phyloP scores from a whole-genome alignment of 371 early-diverging fungal genomes.

The Mucor lusitanicus region DNA sequence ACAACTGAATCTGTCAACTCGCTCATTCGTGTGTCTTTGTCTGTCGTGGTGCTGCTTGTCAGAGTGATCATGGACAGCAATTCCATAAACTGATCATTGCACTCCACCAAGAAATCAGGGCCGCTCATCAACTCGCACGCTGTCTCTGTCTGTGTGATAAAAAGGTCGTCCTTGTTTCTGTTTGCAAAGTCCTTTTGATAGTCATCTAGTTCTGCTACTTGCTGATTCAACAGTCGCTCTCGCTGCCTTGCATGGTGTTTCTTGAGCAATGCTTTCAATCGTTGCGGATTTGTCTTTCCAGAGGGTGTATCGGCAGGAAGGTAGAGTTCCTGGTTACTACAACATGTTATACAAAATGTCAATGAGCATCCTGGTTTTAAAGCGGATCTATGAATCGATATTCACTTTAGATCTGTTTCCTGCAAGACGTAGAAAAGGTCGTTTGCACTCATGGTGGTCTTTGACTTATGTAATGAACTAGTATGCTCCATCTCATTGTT shows the following conservation, averaged over 20 bases:
- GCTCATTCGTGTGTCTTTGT: neutral
- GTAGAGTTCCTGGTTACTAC: neutral
- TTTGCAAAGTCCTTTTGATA: conserved; percentile 8
- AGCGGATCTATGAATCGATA: neutral
- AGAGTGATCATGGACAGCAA: neutral
- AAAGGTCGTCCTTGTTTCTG: neutral
- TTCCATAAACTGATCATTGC: neutral
- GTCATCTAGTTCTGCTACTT: conserved; percentile 6
- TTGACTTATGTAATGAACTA: neutral
- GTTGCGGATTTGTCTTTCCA: neutral
- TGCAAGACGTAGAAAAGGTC: neutral
- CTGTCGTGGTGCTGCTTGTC: neutral
- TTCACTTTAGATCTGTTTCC: neutral
- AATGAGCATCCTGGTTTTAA: neutral
- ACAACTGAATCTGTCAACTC: neutral
- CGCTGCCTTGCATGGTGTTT: conserved; percentile 8
- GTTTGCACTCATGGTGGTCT: neutral
- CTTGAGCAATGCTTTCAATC: neutral
- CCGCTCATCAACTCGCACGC: conserved; percentile 12
- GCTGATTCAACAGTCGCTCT: conserved; percentile 1
- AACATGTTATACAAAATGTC: neutral
- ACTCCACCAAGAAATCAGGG: neutral
- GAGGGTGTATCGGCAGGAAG: conserved; percentile 19
- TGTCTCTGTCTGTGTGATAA: neutral
- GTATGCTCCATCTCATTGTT: neutral